phyloP scores from a whole-genome alignment of 2,329 filamentous ascomycete species.

The Scytalidium sp. region DNA sequence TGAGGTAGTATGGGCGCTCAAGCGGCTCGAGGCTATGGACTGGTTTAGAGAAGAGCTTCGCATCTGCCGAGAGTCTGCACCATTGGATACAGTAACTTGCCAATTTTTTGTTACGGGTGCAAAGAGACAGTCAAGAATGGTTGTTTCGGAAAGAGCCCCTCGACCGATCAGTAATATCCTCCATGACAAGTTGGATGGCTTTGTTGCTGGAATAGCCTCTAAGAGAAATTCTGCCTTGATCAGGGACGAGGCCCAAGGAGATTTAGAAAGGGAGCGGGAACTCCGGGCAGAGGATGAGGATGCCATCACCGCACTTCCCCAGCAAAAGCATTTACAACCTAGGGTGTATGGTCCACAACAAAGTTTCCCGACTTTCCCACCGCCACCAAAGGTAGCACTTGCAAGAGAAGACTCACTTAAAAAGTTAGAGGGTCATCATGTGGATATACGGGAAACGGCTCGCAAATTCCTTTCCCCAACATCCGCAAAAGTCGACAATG shows the following conservation, averaged over 20 bases:
- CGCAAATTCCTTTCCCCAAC: constrained; percentile 23
- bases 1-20: constrained; percentile 91
- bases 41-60: constrained; percentile 96
- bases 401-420: constrained; percentile 45
- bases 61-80: constrained; percentile 86
- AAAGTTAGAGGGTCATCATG: constrained; percentile 44
- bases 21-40: constrained; percentile 88
- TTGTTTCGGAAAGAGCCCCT: constrained; percentile 42
- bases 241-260: constrained; percentile 74
- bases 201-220: constrained; percentile 81
- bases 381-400: constrained; percentile 22
- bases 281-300: constrained; percentile 82
- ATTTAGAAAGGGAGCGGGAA: constrained; percentile 75
- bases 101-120: constrained; percentile 91
- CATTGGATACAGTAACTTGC: constrained; percentile 83
- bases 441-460: constrained; percentile 40
- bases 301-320: constrained; percentile 76
- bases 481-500: constrained; percentile 9
- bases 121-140: constrained; percentile 38
- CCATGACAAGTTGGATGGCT: constrained; percentile 83
- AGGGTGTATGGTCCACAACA: constrained; percentile 32
- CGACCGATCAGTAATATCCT: constrained; percentile 71
- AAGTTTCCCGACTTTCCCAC: constrained; percentile 19
- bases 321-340: constrained; percentile 60
- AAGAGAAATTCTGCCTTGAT: constrained; percentile 86